These are phyloP conservation scores for Moricandia moricandioides DNA, from an alignment of 345 rosid species.

Conservation along the genomic window DNA sequence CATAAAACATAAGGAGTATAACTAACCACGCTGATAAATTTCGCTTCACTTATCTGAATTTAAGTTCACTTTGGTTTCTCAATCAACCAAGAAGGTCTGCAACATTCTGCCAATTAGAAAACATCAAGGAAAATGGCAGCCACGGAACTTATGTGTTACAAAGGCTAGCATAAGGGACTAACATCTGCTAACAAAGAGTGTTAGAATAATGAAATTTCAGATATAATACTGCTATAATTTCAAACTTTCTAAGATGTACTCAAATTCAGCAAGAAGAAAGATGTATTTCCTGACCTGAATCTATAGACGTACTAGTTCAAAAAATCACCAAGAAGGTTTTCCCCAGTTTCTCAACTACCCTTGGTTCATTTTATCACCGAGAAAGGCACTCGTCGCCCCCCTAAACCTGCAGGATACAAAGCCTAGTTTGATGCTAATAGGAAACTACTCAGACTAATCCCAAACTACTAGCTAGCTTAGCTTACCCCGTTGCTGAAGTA, in stretches of 20 bases:
- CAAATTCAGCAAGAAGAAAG: not conserved
- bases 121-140: constrained; percentile 31
- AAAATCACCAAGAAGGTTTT: constrained; percentile 31
- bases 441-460: constrained; percentile 12
- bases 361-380: not conserved
- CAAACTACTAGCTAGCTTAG: too few relatives aligned
- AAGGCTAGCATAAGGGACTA: constrained; percentile 1
- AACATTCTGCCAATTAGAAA: constrained; percentile 47
- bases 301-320: constrained; percentile 38
- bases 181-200: constrained; percentile 4
- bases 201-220: not conserved
- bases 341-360: constrained; percentile 15
- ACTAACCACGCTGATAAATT: constrained; percentile 37
- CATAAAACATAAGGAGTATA: constrained; percentile 29
- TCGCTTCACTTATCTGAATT: constrained; percentile 39
- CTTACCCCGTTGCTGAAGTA: constrained; percentile 12
- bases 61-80: constrained; percentile 44
- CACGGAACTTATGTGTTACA: constrained; percentile 35
- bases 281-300: constrained; percentile 42
- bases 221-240: not conserved
- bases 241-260: not conserved
- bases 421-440: constrained; percentile 47
- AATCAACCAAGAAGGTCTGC: constrained; percentile 46
- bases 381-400: constrained; percentile 33
- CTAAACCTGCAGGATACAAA: constrained; percentile 66